phyloP scores from a whole-genome alignment of 495 filamentous ascomycete genomes.

The Tuber brumale region DNA sequence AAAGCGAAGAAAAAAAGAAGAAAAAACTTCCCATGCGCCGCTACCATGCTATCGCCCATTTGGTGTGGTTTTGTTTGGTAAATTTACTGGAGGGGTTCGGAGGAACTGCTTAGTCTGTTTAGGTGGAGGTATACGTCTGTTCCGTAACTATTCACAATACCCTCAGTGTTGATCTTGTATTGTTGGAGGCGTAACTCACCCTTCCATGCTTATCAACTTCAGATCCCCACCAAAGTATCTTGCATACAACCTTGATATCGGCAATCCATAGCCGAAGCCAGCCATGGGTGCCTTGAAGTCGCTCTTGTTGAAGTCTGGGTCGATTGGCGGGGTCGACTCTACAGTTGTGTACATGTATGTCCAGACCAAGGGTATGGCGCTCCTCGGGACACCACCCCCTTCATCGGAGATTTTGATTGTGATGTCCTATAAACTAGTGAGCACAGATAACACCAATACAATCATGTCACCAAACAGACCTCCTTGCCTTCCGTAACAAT shows the following conservation, averaged over 20 bases:
- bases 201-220: constrained; percentile 98
- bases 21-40: constrained; percentile 6
- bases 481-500: constrained; percentile 96
- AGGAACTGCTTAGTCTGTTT: constrained; percentile 88
- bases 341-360: constrained; percentile 99
- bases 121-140: constrained; percentile 98
- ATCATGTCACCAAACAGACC: constrained; percentile 22
- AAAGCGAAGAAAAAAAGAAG: constrained; percentile 11
- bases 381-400: constrained; percentile 87
- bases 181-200: constrained; percentile 54
- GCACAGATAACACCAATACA: constrained; percentile 5
- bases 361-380: constrained; percentile 91
- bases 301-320: constrained; percentile 97
- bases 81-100: constrained; percentile 85
- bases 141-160: constrained; percentile 62
- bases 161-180: constrained; percentile 4
- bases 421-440: constrained; percentile 57
- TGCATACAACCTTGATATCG: constrained; percentile 88
- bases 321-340: constrained; percentile 85
- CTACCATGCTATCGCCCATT: not conserved
- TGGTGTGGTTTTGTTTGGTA: not conserved
- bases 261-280: constrained; percentile 92
- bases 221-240: constrained; percentile 95
- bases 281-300: constrained; percentile 99
- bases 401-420: constrained; percentile 97